A percentile compares a stretch with the other conserved stretches of the same genome.
These are phyloP conservation scores for Pythium dissimile DNA, from an alignment of 352 stramenopile genomes.

Conservation along the genomic window DNA sequence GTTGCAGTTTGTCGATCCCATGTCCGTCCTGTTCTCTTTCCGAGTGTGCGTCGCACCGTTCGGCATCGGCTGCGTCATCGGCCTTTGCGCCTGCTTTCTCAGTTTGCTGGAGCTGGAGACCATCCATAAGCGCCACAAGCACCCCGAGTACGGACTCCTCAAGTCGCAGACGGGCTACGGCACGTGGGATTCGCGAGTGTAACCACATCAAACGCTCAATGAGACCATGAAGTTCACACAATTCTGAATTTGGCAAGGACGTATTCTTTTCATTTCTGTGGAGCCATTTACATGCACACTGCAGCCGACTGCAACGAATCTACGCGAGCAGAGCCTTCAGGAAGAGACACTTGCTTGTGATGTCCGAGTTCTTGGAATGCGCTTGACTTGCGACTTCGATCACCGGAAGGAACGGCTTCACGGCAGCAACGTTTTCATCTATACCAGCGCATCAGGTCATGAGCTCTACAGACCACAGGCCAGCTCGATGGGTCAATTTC, in stretches of 20 bases:
- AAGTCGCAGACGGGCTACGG: slow-evolving; percentile 41
- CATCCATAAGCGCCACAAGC: slow-evolving; percentile 79
- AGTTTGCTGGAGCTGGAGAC: slow-evolving; percentile 71
- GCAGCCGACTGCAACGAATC: no score
- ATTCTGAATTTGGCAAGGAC: no score
- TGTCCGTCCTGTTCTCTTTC: slow-evolving; percentile 75
- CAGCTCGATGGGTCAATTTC: not conserved
- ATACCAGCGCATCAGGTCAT: no score
- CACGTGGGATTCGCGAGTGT: slow-evolving; percentile 24
- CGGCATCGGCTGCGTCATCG: slow-evolving; percentile 60
- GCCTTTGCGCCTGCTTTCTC: slow-evolving; percentile 58
- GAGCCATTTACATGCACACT: no score
- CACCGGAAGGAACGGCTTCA: slow-evolving; percentile 40
- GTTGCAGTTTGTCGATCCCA: slow-evolving; percentile 82
- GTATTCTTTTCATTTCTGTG: no score
- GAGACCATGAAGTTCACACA: no score
- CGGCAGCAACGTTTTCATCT: slow-evolving; percentile 59
- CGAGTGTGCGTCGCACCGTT: slow-evolving; percentile 69
- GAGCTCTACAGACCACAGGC: not conserved
- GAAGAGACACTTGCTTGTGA: slow-evolving; percentile 66
- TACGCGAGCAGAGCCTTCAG: slow-evolving; percentile 52
- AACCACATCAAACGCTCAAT: no score
- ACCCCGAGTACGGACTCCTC: slow-evolving; percentile 77
- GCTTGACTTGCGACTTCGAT: slow-evolving; percentile 41
- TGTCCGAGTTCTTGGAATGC: slow-evolving; percentile 52